Conservation (phyloP, 208 protist genomes). For the Angomonas desouzai region DNA sequence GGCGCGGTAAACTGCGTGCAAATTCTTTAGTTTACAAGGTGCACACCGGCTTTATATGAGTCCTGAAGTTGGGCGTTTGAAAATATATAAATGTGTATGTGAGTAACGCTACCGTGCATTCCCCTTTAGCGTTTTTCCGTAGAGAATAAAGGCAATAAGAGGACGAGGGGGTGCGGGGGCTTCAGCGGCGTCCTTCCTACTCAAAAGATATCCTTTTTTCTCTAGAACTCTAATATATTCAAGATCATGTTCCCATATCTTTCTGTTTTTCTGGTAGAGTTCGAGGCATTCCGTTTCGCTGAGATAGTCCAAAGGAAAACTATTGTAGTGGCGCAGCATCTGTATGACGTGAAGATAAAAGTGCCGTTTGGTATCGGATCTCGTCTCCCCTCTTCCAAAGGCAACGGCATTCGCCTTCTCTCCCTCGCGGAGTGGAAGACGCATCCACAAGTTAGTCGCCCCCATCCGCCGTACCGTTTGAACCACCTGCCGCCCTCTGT, state of each 20-base stretch:
- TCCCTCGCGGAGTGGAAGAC: conserved; percentile 44
- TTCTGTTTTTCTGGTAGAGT: background rate
- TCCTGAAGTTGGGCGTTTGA: no score
- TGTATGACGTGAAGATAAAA: conserved; percentile 64
- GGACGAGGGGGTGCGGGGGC: background rate
- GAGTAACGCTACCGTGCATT: no score
- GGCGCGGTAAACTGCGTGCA: no score
- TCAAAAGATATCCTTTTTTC: background rate
- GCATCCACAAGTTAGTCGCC: conserved; percentile 72
- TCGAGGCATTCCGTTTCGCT: background rate
- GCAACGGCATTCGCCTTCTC: conserved; percentile 30
- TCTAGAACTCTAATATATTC: background rate
- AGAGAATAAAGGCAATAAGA: background rate
- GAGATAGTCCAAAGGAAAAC: conserved; percentile 37
- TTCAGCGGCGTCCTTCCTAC: background rate
- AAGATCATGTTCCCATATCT: background rate
- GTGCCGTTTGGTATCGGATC: conserved; percentile 40
- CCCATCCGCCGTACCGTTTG: conserved; percentile 11
- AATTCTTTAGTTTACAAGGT: no score
- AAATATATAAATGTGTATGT: no score
- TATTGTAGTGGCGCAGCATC: conserved; percentile 32
- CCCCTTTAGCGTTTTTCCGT: no score
- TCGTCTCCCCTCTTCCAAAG: conserved; percentile 46
- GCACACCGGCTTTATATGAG: no score
- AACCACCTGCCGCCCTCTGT: conserved; percentile 44